Conservation (phyloP, 352 stramenopile genomes). For the Aphanomyces cochlioides region DNA sequence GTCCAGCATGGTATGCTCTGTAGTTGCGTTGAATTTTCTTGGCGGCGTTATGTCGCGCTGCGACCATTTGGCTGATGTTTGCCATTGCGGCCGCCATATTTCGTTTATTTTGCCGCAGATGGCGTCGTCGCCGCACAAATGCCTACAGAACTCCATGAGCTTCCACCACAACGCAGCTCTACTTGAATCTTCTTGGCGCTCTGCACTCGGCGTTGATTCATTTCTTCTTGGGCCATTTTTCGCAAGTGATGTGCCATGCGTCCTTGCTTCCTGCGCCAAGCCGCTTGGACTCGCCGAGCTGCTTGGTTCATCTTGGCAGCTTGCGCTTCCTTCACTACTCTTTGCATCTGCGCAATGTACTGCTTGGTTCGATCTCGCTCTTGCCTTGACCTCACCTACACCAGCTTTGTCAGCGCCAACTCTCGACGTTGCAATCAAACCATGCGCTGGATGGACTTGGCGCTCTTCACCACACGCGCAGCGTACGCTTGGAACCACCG, state of each 20-base stretch:
- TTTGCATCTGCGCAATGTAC: slow-evolving; percentile 19
- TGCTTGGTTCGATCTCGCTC: not conserved
- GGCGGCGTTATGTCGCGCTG: slow-evolving; percentile 3
- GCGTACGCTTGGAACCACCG: slow-evolving; percentile 12
- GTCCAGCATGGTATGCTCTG: not conserved
- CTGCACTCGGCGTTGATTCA: not conserved
- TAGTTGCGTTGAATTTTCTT: slow-evolving; percentile 4
- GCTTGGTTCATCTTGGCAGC: slow-evolving; percentile 11
- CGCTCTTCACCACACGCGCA: not conserved
- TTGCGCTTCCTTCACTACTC: slow-evolving; percentile 6
- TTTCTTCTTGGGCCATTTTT: not conserved
- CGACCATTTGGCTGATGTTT: not conserved
- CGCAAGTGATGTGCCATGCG: slow-evolving; percentile 8
- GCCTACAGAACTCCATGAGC: not conserved
- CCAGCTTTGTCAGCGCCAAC: too few relatives aligned
- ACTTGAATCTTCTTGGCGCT: slow-evolving; percentile 19
- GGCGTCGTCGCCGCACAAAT: slow-evolving; percentile 10
- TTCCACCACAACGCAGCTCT: not conserved
- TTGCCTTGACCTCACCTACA: slow-evolving; percentile 22
- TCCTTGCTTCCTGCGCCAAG: slow-evolving; percentile 10
- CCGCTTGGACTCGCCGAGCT: slow-evolving; percentile 12
- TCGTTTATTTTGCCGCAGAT: not conserved
- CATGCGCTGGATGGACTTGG: slow-evolving; percentile 23
- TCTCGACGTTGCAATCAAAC: not conserved
- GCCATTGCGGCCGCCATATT: slow-evolving; percentile 5